phyloP scores from a whole-genome alignment of 1,284 basidiomycete genomes.

The Rhodotorula sp. region DNA sequence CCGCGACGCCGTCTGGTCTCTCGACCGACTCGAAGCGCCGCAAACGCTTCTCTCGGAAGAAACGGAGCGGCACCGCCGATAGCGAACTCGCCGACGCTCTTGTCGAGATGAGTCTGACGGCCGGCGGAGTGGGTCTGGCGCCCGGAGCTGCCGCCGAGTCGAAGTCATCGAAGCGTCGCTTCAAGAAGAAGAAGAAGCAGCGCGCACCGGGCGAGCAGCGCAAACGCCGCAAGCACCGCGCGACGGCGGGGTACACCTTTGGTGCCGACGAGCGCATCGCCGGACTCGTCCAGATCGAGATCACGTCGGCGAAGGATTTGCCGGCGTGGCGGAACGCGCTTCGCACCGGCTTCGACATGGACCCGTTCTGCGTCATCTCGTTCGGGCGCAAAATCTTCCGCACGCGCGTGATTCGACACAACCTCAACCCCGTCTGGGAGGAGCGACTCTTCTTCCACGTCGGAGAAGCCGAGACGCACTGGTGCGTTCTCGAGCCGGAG shows the following conservation, averaged over 20 bases:
- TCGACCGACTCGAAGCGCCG: background rate
- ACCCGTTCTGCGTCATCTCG: slow-evolving; percentile 87
- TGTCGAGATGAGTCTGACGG: slow-evolving; percentile 17
- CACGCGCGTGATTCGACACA: slow-evolving; percentile 48
- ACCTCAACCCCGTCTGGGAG: slow-evolving; percentile 85
- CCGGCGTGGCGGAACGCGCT: slow-evolving; percentile 74
- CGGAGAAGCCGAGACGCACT: slow-evolving; percentile 71
- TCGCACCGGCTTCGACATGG: slow-evolving; percentile 68
- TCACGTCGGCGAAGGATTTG: slow-evolving; percentile 71
- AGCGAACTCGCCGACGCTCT: background rate
- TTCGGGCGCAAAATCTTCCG: slow-evolving; percentile 95
- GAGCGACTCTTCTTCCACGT: slow-evolving; percentile 97
- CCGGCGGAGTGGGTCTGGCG: slow-evolving; percentile 1
- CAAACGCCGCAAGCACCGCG: slow-evolving; percentile 5
- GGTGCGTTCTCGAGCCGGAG: background rate
- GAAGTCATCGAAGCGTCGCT: slow-evolving; percentile 18
- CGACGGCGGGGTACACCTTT: slow-evolving; percentile 23
- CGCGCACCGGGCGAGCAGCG: background rate
- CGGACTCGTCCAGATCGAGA: slow-evolving; percentile 85
- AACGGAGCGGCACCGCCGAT: background rate
- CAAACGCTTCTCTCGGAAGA: slow-evolving; percentile 12
- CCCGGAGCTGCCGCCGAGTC: slow-evolving; percentile 9
- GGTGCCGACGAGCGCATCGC: slow-evolving; percentile 66
- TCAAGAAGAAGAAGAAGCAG: background rate
- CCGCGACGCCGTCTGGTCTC: slow-evolving; percentile 7